Conservation (phyloP, 2,329 filamentous ascomycete species). For the Aciculosporium take region DNA sequence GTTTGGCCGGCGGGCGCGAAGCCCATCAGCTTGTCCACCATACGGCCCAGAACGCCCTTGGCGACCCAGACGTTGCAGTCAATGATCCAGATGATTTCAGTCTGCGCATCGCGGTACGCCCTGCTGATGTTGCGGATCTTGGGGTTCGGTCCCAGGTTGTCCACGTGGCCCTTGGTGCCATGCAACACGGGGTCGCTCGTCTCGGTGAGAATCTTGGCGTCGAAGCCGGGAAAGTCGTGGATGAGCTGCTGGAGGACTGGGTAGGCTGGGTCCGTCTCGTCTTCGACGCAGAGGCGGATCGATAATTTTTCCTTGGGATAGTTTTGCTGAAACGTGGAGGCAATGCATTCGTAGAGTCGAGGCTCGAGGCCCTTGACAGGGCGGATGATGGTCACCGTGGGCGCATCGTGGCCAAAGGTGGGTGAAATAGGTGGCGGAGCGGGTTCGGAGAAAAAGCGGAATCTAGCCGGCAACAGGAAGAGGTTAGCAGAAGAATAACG, state of each 20-base stretch:
- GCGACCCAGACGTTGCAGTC: slow-evolving; percentile 95
- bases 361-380: slow-evolving; percentile 89
- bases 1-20: slow-evolving; percentile 32
- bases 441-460: slow-evolving; percentile 36
- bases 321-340: slow-evolving; percentile 66
- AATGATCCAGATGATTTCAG: slow-evolving; percentile 83
- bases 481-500: not conserved
- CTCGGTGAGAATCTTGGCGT: slow-evolving; percentile 66
- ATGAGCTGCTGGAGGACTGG: slow-evolving; percentile 59
- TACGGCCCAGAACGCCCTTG: slow-evolving; percentile 62
- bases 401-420: slow-evolving; percentile 39
- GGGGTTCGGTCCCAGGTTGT: slow-evolving; percentile 79
- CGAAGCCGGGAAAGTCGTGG: slow-evolving; percentile 54
- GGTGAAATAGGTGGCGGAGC: slow-evolving; percentile 37
- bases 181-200: slow-evolving; percentile 62
- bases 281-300: slow-evolving; percentile 69
- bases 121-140: slow-evolving; percentile 95
- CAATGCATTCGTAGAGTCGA: slow-evolving; percentile 80
- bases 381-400: slow-evolving; percentile 79
- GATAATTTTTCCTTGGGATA: slow-evolving; percentile 68
- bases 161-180: slow-evolving; percentile 31
- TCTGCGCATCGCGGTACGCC: slow-evolving; percentile 75
- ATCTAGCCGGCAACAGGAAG: slow-evolving; percentile 23
- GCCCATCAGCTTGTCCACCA: slow-evolving; percentile 79
- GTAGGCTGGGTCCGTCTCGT: slow-evolving; percentile 60